phyloP scores from a whole-genome alignment of 805 yeast genomes.

The Wickerhamiella azymoides region DNA sequence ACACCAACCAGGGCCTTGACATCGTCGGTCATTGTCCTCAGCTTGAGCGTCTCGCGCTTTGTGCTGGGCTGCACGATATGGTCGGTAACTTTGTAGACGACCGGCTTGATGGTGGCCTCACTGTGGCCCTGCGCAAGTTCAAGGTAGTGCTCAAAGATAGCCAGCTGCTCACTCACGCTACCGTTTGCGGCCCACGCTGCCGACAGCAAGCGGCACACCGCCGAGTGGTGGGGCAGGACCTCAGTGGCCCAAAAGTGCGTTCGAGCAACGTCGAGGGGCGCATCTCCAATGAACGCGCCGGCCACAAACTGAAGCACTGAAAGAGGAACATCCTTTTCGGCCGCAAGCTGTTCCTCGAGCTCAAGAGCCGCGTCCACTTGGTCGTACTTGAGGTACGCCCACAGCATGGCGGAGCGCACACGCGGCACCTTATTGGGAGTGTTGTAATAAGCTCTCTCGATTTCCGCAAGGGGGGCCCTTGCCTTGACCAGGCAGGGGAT shows the following conservation, averaged over 20 bases:
- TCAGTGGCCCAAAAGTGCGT: conserved; percentile 6
- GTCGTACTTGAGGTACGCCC: conserved; percentile 8
- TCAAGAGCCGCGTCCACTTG: conserved; percentile 11
- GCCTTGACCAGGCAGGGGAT: conserved; percentile 18
- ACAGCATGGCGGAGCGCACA: conserved; percentile 8
- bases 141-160: conserved; percentile 12
- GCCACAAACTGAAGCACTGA: conserved; percentile 6
- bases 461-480: conserved; percentile 8
- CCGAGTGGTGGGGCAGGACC: conserved; percentile 14
- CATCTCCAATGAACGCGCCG: conserved; percentile 20
- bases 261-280: conserved; percentile 14
- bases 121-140: conserved; percentile 8
- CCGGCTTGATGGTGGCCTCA: conserved; percentile 15
- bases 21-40: background rate
- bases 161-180: conserved; percentile 10
- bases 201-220: conserved; percentile 14
- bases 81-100: conserved; percentile 11
- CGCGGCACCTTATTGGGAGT: conserved; percentile 7
- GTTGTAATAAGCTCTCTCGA: conserved; percentile 9
- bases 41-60: background rate
- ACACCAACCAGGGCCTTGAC: conserved; percentile 8
- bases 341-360: background rate
- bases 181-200: conserved; percentile 9
- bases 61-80: conserved; percentile 8
- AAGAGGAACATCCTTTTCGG: background rate